phyloP scores from a whole-genome alignment of 164 flowering plant species.

The Aristolochia fimbriata region DNA sequence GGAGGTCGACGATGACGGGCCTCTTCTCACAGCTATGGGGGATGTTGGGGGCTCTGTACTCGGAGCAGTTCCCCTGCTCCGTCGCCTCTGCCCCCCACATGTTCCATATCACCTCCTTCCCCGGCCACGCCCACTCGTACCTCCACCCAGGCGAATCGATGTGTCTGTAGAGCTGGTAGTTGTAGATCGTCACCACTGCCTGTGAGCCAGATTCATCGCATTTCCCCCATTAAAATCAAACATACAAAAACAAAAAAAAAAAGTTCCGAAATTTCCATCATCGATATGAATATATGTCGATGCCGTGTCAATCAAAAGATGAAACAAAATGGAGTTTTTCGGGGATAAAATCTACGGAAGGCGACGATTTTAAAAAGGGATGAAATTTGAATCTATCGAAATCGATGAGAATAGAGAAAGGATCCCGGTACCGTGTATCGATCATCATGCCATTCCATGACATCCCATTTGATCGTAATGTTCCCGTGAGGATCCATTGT shows the following conservation, averaged over 20 bases:
- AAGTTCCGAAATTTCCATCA: too few species aligned
- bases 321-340: too few species aligned
- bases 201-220: too few species aligned
- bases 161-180: constrained; percentile 53
- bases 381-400: not conserved
- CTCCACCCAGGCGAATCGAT: constrained; percentile 65
- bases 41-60: constrained; percentile 7
- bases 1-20: constrained; percentile 43
- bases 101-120: constrained; percentile 49
- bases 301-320: too few species aligned
- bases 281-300: too few species aligned
- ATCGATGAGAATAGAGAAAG: not conserved
- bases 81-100: constrained; percentile 64
- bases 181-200: constrained; percentile 42
- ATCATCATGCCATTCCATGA: constrained; percentile 15
- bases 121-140: constrained; percentile 48
- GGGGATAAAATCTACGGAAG: too few species aligned
- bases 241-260: not conserved
- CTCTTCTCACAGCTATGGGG: constrained; percentile 56
- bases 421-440: constrained; percentile 23
- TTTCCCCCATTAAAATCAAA: too few species aligned
- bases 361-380: not conserved
- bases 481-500: constrained; percentile 59
- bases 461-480: constrained; percentile 66
- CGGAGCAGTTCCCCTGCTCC: constrained; percentile 54